Conservation (phyloP, 306 rosid species). For the Dryas alaskensis region DNA sequence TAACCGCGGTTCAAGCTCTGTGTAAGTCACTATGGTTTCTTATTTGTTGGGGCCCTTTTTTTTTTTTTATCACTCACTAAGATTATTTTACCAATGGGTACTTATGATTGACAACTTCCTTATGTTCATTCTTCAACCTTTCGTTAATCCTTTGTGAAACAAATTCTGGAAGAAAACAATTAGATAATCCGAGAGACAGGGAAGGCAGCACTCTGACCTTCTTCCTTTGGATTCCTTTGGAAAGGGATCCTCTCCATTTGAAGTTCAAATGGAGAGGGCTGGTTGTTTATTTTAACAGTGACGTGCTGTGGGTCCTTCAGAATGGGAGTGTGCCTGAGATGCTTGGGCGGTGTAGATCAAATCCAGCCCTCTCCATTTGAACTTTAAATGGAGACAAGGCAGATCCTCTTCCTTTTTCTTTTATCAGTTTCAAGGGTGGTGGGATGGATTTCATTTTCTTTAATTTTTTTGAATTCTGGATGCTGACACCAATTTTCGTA, state of each 20-base stretch:
- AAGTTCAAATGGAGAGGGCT: neutral
- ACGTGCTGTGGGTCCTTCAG: neutral
- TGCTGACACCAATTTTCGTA: slow-evolving; percentile 19
- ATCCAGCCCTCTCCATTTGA: neutral
- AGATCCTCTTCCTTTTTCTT: slow-evolving; percentile 22
- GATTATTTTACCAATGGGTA: neutral
- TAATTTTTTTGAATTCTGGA: slow-evolving; percentile 6
- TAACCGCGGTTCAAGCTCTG: slow-evolving; percentile 87
- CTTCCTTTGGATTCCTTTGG: neutral
- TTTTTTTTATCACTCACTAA: neutral
- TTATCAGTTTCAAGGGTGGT: slow-evolving; percentile 5
- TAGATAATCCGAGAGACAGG: neutral
- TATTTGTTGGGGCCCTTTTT: neutral
- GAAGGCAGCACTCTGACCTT: slow-evolving; percentile 6
- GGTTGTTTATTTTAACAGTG: neutral
- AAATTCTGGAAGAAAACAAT: neutral
- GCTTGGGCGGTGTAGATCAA: neutral
- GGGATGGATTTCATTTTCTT: slow-evolving; percentile 2
- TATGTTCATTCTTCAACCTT: neutral
- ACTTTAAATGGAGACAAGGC: neutral
- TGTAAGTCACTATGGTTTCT: slow-evolving; percentile 31
- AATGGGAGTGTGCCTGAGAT: neutral
- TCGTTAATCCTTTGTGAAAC: neutral
- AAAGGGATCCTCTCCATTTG: neutral
- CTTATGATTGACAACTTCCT: neutral